Base-by-base conservation (phyloP, 768 basidiomycete genomes). In the Lactarius sanguifluus region DNA sequence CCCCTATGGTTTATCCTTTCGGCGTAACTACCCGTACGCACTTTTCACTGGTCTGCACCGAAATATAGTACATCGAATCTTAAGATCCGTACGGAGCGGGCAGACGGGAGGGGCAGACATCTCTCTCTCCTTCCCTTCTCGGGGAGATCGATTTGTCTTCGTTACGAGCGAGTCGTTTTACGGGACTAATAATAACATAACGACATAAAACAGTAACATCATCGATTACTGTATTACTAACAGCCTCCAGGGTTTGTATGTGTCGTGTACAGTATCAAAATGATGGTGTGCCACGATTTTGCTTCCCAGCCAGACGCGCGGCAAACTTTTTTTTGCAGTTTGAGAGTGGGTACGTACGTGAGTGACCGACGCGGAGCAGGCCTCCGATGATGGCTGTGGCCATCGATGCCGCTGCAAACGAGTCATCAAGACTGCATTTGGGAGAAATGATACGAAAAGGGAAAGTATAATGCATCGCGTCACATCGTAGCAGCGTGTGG, bases 271-370 rank as follows among this genome's bases (percentile, higher is more conserved):
- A n/a, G n/a, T n/a, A 52, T 52, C 50, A 52, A 25, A 16, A 52
- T 6, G 12, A 3, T 50, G 47, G 25, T 52, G 50, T 52, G 50
- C 50, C 50, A 52, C 25, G 12, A 52, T 52, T 23, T 23, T 52
- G 50, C 50, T 52, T 52, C 50, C 50, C 23, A 50, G 47, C 23
- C 43, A 45, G 43, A 45, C 50, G 50, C 50, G 50, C 50, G 50
- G 50, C 50, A 15, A 25, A 25, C 7, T 52, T 50, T 28, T 23
- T 52, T 50, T 50, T 50, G 47, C 47, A 23, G 47, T 50, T 18
- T 8, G n/a, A n/a, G 20, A n/a, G 20, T 12, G 13, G n/a, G 25
- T 25, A 52, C 25, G 50, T 52, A 52, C 25, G 13, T 25, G 50
- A 52, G 50, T 52, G 50, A 50, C 47, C 47, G 23, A 50, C 47